Evolutionary conservation across 805 yeast genomes (phyloP), one percentile per base, ranked within the genome.

Genomic region (Cyberlindnera bimundalis): DNA sequence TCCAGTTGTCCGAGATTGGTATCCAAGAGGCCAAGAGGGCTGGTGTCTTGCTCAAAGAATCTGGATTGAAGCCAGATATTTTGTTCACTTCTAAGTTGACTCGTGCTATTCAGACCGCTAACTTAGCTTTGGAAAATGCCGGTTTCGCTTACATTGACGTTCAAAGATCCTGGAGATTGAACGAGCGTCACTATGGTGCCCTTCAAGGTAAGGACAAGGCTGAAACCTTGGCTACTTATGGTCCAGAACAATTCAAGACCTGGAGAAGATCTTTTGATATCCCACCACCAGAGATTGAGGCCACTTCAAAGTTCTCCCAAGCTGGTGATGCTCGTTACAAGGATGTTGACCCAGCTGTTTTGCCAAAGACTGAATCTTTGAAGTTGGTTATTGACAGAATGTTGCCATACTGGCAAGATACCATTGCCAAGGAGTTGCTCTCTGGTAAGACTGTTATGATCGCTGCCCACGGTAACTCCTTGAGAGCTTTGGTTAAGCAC

Each of bases 121-220:
- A 90, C 84, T 78, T 91, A 67, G 96, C 96, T 45, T 74, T 90
- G 56, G 87, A 84, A 48, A 66, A 74, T 52, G 91, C 97, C 44
- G 97, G 89, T 70, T 86, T 89, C 65, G 71, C 87, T 56, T 90
- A 80, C 78, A 78, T 90, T 55, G 96, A 95, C 62, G 95, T 85
- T 60, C 79, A 82, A 70, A 86, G 97, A 78, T 78, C 91, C 42
- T 91, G 97, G 97, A 85, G 97, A 79, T 79, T 90, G 67, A 90
- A 90, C 76, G 98, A 90, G 77, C 93, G 98, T 79, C 97, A 90
- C 73, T 90, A 90, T 76, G 98, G 98, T 79, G 97, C 88, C 58
- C 79, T 90, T 62, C 97, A 91, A 75, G 98, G 98, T 69, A 89
- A 91, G 76, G 95, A 91, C 78, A 90, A 90, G 77, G 96, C 96